Base-by-base conservation (phyloP, 83 land plant genomes). In the Picea engelmannii region DNA sequence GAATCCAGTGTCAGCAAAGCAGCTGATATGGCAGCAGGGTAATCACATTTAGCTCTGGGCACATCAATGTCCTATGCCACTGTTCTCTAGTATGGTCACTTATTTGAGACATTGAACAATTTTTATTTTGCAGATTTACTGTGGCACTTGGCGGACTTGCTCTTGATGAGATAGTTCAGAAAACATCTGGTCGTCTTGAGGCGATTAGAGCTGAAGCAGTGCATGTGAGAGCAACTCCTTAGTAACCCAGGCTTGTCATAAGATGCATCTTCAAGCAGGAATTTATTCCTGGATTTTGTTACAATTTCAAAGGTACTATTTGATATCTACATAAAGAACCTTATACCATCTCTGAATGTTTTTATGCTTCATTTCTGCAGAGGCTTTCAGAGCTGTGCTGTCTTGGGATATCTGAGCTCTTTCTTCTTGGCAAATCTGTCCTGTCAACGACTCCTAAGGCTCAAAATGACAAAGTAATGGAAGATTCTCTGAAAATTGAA, bases 11-110 rank as follows among this genome's bases (percentile, higher is more conserved):
- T 96, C 80, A 92, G 84, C 78, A 95, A 94, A 90, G 99, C 99
- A 89, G 99, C 99, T 68, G 94, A 96, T n/a, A 90, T 98, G 96
- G 99, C 99, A 81, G 84, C 96, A 31, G 97, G 99, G 99, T 97
- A 93, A 86, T 49, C 65, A 49, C 38, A 21, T 27, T 27, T 63
- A 27, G 15, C 58, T 16, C 23, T 17, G 21, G 40, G 27, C n/a
- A n/a, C n/a, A n/a, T n/a, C 74, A 62, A 18, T 67, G 83, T 82
- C 79, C 82, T 82, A 21, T 69, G 16, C 61, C 38, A 77, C 55
- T 62, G 52, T 78, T 71, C 49, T 80, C 12, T 81, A 24, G 52
- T 44, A 59, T 15, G 23, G 16, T 75, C 52, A 25, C 65, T 79
- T 6, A 42, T 78, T n/a, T 66, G 74, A 47, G 49, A 78, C 68